phyloP scores from a whole-genome alignment of 75 land plant genomes.

The Picea sitchensis region DNA sequence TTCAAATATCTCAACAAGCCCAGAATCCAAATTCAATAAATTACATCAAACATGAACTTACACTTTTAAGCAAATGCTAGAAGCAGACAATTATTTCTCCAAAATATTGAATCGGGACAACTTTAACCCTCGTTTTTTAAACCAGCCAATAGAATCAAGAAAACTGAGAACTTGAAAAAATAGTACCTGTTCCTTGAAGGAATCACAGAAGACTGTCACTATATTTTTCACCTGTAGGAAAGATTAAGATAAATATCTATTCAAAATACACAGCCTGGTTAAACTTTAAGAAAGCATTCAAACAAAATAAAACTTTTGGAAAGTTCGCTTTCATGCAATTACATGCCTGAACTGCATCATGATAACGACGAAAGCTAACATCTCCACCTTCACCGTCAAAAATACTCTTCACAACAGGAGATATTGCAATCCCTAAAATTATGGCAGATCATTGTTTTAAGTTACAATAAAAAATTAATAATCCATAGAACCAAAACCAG shows the following conservation, averaged over 20 bases:
- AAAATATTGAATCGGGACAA: not conserved
- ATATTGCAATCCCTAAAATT: constrained; percentile 24
- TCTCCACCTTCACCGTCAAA: constrained; percentile 31
- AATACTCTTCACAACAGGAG: constrained; percentile 33
- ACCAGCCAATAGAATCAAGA: not conserved
- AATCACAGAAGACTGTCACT: constrained; percentile 23
- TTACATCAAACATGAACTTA: no score
- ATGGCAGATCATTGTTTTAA: not conserved
- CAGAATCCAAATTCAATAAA: no score
- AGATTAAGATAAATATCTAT: not conserved
- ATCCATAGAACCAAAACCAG: not conserved
- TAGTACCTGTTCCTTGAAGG: constrained; percentile 33
- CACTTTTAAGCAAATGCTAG: no score
- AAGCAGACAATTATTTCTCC: not conserved
- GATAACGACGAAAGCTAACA: constrained; percentile 3
- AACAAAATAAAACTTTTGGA: not conserved
- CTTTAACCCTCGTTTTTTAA: not conserved
- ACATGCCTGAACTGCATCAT: constrained; percentile 22
- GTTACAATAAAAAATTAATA: not conserved
- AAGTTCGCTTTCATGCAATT: not conserved
- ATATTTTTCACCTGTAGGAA: constrained; percentile 27
- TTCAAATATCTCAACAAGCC: no score
- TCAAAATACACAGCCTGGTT: not conserved
- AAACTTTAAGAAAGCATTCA: no score
- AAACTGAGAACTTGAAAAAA: not conserved